Percentiles rank a stretch among this genome's conserved stretches.
These are phyloP conservation scores for Buddleja alternifolia DNA, from an alignment of 257 asterid genomes.

Conservation along the genomic window DNA sequence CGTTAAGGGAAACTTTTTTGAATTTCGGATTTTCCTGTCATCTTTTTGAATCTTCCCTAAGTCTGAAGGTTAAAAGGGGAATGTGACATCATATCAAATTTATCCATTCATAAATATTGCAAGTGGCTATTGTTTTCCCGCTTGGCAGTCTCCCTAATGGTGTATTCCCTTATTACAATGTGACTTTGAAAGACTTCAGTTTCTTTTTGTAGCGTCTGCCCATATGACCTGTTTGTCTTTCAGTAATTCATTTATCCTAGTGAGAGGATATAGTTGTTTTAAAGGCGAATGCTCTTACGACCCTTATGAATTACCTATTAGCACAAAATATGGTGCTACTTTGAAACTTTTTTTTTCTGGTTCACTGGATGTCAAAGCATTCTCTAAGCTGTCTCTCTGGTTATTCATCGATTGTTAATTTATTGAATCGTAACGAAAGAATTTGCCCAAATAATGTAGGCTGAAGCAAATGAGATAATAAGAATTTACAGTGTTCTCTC, in stretches of 20 bases:
- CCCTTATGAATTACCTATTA: neutral
- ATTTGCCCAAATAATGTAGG: neutral
- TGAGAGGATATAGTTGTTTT: neutral
- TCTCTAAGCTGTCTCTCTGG: neutral
- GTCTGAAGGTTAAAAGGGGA: neutral
- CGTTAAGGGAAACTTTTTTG: neutral
- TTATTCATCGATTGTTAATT: neutral
- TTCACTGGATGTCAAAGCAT: neutral
- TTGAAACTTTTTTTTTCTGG: neutral
- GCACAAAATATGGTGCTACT: neutral
- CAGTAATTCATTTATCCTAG: neutral
- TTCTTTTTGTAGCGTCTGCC: neutral
- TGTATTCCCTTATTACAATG: neutral
- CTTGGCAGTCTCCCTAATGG: neutral
- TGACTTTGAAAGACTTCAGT: neutral
- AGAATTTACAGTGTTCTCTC: neutral
- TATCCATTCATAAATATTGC: neutral
- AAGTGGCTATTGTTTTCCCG: neutral
- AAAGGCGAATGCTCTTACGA: neutral
- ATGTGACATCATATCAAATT: neutral
- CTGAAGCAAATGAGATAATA: neutral
- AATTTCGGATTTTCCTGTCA: neutral
- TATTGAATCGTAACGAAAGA: neutral
- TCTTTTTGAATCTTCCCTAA: neutral
- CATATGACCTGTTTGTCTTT: neutral